Conservation (phyloP, 192 early-diverging fungal species). For the Haplosporangium gracile region DNA sequence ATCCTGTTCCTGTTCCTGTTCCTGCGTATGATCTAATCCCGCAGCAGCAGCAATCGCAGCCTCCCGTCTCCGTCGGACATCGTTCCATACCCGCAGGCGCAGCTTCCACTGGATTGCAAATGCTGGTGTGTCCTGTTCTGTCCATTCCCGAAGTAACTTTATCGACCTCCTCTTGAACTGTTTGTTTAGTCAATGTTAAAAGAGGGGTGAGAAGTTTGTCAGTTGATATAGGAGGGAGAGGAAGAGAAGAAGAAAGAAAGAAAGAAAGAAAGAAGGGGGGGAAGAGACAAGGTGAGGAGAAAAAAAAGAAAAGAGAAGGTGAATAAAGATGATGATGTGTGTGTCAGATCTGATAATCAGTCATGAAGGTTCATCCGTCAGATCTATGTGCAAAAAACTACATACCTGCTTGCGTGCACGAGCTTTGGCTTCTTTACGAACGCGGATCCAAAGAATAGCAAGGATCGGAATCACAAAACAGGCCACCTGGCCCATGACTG, state of each 20-base stretch:
- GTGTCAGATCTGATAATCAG: neutral
- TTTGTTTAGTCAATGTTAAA: no score
- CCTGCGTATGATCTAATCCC: neutral
- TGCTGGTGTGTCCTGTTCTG: conserved; percentile 25
- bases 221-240: neutral
- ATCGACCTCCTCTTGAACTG: conserved; percentile 48
- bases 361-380: neutral
- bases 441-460: conserved; percentile 42
- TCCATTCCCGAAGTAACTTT: conserved; percentile 46
- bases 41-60: neutral
- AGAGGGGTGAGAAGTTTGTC: no score
- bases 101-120: conserved; percentile 55
- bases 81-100: conserved; percentile 25
- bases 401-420: conserved; percentile 41
- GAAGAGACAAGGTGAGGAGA: neutral
- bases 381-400: neutral
- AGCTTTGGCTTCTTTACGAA: conserved; percentile 36
- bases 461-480: conserved; percentile 47
- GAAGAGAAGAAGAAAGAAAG: neutral
- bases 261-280: neutral
- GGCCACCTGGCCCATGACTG: conserved; percentile 39
- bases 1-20: conserved; percentile 11
- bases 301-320: neutral
- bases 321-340: neutral
- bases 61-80: neutral